Evolutionary conservation across 148 eudicot genomes (phyloP).

Genomic region (Nepenthes gracilis): DNA sequence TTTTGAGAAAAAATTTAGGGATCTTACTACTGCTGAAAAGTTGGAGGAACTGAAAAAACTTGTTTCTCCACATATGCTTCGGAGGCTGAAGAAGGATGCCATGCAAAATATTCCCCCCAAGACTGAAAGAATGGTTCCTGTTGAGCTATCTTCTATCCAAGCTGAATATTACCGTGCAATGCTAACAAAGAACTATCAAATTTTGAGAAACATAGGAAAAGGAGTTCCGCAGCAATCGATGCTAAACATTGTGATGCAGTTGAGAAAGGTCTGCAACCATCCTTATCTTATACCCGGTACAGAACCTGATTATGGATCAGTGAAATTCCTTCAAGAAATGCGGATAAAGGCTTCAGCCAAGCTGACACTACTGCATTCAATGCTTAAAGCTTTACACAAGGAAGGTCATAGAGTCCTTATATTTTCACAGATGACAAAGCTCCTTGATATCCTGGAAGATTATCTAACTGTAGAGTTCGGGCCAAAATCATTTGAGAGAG

Average conservation of each 20-base stretch:
- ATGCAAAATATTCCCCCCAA: constrained; percentile 98
- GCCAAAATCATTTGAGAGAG: constrained; percentile 87
- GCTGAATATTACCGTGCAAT: constrained; percentile 98
- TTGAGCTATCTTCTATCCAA: constrained; percentile 88
- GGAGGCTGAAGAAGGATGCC: constrained; percentile 92
- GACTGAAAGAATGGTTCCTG: constrained; percentile 94
- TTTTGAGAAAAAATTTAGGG: constrained; percentile 92
- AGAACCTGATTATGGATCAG: constrained; percentile 92
- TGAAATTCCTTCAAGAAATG: constrained; percentile 96
- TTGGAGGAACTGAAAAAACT: constrained; percentile 94
- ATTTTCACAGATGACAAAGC: constrained; percentile 98
- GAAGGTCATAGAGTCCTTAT: constrained; percentile 94
- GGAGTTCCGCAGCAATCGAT: constrained; percentile 92
- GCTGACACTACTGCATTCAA: constrained; percentile 82
- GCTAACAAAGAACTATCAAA: constrained; percentile 93
- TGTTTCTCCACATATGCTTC: constrained; percentile 98
- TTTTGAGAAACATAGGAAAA: constrained; percentile 83
- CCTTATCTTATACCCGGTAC: constrained; percentile 98
- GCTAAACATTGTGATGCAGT: constrained; percentile 97
- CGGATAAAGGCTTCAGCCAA: constrained; percentile 98
- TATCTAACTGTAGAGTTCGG: constrained; percentile 86
- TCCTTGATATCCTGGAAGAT: constrained; percentile 95
- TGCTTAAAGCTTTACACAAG: constrained; percentile 70
- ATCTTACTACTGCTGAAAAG: constrained; percentile 78
- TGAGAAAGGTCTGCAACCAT: constrained; percentile 95